These are phyloP conservation scores for Euptelea pleiosperma DNA, from an alignment of 164 flowering plant genomes.

Conservation along the genomic window DNA sequence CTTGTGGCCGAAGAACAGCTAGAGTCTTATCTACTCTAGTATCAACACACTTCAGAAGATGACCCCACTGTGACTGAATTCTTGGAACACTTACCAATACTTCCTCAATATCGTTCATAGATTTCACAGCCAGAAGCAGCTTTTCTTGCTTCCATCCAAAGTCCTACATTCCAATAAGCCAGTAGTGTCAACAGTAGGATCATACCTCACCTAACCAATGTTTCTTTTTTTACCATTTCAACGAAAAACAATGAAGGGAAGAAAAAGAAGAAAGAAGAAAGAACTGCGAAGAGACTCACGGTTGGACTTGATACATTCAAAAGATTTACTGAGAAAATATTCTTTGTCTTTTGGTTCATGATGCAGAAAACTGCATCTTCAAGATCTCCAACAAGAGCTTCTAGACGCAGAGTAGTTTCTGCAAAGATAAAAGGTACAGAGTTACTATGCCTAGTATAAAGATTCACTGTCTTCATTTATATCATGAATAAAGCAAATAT, in stretches of 20 bases:
- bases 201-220: not conserved
- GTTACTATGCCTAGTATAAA: too few species aligned
- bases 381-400: slow-evolving; percentile 69
- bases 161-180: slow-evolving; percentile 34
- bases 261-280: not conserved
- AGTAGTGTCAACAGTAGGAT: not conserved
- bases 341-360: slow-evolving; percentile 27
- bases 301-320: slow-evolving; percentile 17
- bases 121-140: slow-evolving; percentile 35
- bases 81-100: slow-evolving; percentile 24
- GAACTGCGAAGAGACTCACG: slow-evolving; percentile 24
- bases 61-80: slow-evolving; percentile 40
- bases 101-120: slow-evolving; percentile 43
- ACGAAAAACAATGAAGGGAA: not conserved
- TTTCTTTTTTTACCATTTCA: not conserved
- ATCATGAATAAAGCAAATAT: too few species aligned
- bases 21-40: slow-evolving; percentile 47
- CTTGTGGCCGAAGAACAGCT: slow-evolving; percentile 43
- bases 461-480: too few species aligned
- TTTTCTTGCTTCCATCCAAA: slow-evolving; percentile 36
- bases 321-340: slow-evolving; percentile 23
- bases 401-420: slow-evolving; percentile 57
- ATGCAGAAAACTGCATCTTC: slow-evolving; percentile 53
- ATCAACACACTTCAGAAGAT: slow-evolving; percentile 60
- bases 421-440: slow-evolving; percentile 21